Base-by-base conservation (phyloP, 2,329 filamentous ascomycete genomes). In the Aspergillus latus region DNA sequence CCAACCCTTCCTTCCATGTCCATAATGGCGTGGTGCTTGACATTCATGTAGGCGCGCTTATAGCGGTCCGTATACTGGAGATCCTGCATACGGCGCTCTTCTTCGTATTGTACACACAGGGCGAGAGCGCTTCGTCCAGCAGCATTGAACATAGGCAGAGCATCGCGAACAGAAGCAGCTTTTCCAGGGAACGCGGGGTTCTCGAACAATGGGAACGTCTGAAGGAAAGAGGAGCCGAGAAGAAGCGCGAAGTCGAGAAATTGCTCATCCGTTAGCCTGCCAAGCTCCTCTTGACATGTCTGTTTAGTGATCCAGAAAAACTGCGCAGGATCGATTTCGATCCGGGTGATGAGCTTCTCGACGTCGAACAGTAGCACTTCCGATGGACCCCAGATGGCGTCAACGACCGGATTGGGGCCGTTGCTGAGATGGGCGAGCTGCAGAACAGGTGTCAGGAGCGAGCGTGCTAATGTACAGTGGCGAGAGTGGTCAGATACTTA, bases 11-110 rank as follows among this genome's bases (percentile, higher is more conserved):
- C 94, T n/a, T 84, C 84, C 53, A 85, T 82, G 34, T 87, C 84
- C 62, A 96, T 86, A 66, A 92, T 86, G 40, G 95, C 87, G 72
- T 93, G 92, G 72, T 97, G 93, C 67, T 92, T 88, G 49, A 97
- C 84, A 1, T 87, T 88, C 82, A 95, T 87, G 60, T 88, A 87
- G 21, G 91, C 91, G 72, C 90, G 92, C 69, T 88, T 89, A 71
- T 92, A 99, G 67, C 89, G 90, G 70, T 93, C 89, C 32, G 90
- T 79, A 81, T 96, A 99, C 50, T 88, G 83, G 13, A 87, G 78
- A 42, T 90, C 85, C 64, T 86, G 83, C 49, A 84, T 80, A 63
- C 88, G 83, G 9, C 92, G 80, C 49, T 95, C 87, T 56, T 97
- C 92, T 66, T 88, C 87, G 68, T 90, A 92, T 49, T 87, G 87